Evolutionary conservation across 2,329 filamentous ascomycete species (phyloP).

Genomic region (Aspergillus sp.): DNA sequence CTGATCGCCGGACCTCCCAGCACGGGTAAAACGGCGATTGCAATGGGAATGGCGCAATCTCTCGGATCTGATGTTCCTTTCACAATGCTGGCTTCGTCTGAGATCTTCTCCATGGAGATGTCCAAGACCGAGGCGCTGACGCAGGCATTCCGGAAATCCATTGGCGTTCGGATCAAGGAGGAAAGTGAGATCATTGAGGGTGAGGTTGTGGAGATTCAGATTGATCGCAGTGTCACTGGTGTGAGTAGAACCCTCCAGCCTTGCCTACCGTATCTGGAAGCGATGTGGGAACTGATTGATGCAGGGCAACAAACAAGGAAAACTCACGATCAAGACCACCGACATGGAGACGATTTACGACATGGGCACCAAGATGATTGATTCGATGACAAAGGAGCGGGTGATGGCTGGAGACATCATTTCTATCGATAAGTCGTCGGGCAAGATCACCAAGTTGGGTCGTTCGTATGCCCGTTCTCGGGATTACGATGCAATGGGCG

Average conservation of each 20-base stretch:
- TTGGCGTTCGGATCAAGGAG: conserved; percentile 96
- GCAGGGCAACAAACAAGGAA: conserved; percentile 90
- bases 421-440: conserved; percentile 96
- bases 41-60: conserved; percentile 98
- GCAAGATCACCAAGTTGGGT: conserved; percentile 96
- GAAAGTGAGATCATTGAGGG: conserved; percentile 99
- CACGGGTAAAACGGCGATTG: conserved; percentile 97
- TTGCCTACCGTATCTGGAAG: background rate
- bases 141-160: conserved; percentile 98
- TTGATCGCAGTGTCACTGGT: conserved; percentile 93
- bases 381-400: conserved; percentile 98
- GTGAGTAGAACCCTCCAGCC: conserved; percentile 37
- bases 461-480: conserved; percentile 91
- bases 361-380: conserved; percentile 99
- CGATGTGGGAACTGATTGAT: conserved; percentile 14
- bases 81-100: conserved; percentile 90
- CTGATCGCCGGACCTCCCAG: conserved; percentile 93
- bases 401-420: conserved; percentile 99
- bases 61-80: conserved; percentile 93
- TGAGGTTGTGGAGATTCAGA: conserved; percentile 98
- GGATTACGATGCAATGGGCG: conserved; percentile 99
- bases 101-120: conserved; percentile 99
- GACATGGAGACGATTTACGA: conserved; percentile 99
- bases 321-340: conserved; percentile 98
- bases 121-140: conserved; percentile 98